phyloP scores from a whole-genome alignment of 306 rosid species.

The Cucurbita pepo region DNA sequence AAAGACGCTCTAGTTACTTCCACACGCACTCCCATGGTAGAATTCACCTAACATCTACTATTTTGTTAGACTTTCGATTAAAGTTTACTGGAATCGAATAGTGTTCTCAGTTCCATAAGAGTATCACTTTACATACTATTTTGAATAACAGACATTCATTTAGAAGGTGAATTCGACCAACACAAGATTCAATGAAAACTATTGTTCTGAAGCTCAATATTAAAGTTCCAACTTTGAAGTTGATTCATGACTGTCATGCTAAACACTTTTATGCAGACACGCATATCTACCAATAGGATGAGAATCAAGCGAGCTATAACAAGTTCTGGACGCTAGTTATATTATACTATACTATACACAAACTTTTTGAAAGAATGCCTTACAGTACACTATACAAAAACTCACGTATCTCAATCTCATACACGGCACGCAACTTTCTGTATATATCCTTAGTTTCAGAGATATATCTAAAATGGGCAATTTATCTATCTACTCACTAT shows the following conservation, averaged over 20 bases:
- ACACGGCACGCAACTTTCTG: neutral
- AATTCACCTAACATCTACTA: neutral
- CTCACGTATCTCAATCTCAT: neutral
- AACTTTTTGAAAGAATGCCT: neutral
- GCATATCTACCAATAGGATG: neutral
- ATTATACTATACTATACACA: neutral
- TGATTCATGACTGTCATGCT: neutral
- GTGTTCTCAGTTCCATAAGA: neutral
- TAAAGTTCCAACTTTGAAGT: neutral
- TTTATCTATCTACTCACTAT: conserved; percentile 11
- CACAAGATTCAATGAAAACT: neutral
- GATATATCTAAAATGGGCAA: neutral
- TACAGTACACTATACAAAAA: neutral
- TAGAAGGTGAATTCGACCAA: neutral
- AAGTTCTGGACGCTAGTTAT: neutral
- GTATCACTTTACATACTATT: neutral
- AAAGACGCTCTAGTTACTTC: neutral
- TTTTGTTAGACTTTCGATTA: neutral
- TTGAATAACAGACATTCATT: neutral
- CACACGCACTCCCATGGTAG: neutral
- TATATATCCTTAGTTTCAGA: neutral
- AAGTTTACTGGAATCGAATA: neutral
- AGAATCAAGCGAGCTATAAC: neutral
- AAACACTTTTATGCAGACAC: neutral
- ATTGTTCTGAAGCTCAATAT: neutral